Evolutionary conservation across 2,329 filamentous ascomycete species (phyloP), one percentile per base, ranked within the genome.

Genomic region (Hypocrella siamensis): DNA sequence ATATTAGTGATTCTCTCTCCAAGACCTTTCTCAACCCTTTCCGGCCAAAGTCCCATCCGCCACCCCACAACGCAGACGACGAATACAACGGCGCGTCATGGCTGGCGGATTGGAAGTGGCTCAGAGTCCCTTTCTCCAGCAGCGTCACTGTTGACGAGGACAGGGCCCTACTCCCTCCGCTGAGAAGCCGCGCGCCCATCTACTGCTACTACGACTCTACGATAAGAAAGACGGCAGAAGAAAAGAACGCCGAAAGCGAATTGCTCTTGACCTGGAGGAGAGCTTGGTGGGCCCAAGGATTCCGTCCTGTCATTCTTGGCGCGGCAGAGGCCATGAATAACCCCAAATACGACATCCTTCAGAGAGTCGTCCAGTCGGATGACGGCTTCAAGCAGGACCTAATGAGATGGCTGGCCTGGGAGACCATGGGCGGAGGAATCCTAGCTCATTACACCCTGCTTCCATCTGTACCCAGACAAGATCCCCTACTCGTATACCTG

Each of bases 241-340:
- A 70, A 31, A 70, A 70, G 43, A 70, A 79, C 37, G 80, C 82
- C 4, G 82, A 94, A 50, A 78, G 78, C 46, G 70, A 77, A 36
- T 58, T 96, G 36, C 65, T 96, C 30, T 60, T 93, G 35, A 79
- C 81, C 32, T 96, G 90, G 90, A 71, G 86, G 37, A 71, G 84
- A 28, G 86, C 88, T 3, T 96, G 88, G 85, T 96, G 84, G 82
- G 84, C 86, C 0, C 75, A 92, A 46, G 90, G 88, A 9, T 94
- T 96, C 57, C 75, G 67, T 39, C 88, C 90, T 0, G 65, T 90
- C 6, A 79, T 96, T 26, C 57, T 96, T 34, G 77, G 80, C 31
- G 69, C 74, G 12, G 73, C 70, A 1, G 88, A 96, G 49, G 85
- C 86, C 14, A 79, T 77, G 63, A 75, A 75, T 46, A 90, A 93